These are phyloP conservation scores for Apiospora hydei DNA, from an alignment of 2,329 filamentous ascomycete species.

Conservation along the genomic window DNA sequence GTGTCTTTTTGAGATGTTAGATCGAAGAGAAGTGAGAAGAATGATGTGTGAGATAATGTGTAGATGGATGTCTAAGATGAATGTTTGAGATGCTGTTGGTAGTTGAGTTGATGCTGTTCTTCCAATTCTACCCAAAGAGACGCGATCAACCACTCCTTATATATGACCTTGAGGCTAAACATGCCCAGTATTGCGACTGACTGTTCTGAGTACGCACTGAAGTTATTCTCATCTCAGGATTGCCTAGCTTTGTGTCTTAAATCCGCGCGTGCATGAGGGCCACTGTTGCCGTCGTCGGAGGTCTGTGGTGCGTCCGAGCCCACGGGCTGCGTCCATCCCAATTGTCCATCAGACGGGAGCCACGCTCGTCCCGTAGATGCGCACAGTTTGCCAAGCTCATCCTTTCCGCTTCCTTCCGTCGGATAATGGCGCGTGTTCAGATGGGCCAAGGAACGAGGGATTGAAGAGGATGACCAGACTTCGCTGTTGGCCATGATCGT, in stretches of 20 bases:
- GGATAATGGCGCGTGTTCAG: not conserved
- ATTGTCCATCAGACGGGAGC: not conserved
- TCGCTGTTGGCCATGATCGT: not conserved
- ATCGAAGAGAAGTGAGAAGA: not conserved
- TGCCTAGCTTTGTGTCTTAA: not conserved
- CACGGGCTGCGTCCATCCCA: not conserved
- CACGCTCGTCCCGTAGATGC: not conserved
- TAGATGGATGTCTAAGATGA: not conserved
- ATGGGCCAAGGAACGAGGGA: not conserved
- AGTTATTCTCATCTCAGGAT: not conserved
- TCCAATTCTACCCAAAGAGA: not conserved
- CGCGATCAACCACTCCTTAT: not conserved
- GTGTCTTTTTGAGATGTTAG: not conserved
- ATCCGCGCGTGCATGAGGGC: not conserved
- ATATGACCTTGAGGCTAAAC: not conserved
- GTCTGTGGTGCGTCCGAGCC: constrained; percentile 17
- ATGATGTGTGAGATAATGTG: not conserved
- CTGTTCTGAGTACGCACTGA: not conserved
- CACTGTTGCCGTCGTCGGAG: not conserved
- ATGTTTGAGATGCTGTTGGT: not conserved
- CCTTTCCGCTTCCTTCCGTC: not conserved
- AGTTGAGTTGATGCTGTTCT: constrained; percentile 1
- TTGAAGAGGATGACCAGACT: not conserved
- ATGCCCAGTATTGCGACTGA: not conserved
- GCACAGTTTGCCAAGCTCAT: not conserved